These are phyloP conservation scores for Phlebopus sp. DNA, from an alignment of 1,284 basidiomycete genomes.

Conservation along the genomic window DNA sequence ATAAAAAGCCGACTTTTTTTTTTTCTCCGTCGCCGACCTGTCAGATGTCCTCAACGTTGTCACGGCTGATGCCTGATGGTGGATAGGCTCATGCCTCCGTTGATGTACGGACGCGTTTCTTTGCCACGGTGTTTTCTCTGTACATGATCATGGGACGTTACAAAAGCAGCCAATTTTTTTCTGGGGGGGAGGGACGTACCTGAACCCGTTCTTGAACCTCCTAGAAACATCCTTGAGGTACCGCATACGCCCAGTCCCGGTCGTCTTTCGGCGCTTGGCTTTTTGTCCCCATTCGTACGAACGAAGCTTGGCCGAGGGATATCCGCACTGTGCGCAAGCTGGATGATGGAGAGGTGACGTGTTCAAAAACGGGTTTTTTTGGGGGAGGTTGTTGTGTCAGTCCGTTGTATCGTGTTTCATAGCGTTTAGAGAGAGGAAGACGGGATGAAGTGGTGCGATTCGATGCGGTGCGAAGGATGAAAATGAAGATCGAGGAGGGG, in stretches of 20 bases:
- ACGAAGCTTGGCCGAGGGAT: constrained; percentile 92
- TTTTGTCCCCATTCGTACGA: constrained; percentile 98
- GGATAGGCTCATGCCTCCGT: constrained; percentile 46
- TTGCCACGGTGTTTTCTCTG: constrained; percentile 80
- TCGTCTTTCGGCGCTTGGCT: constrained; percentile 99
- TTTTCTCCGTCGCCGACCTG: neutral
- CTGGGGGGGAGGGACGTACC: constrained; percentile 47
- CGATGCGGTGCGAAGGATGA: too few species aligned
- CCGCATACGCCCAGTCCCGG: constrained; percentile 95
- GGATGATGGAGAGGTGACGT: neutral
- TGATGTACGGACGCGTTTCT: constrained; percentile 51
- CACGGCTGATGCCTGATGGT: constrained; percentile 1
- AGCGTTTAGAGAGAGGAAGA: too few species aligned
- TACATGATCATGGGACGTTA: constrained; percentile 16
- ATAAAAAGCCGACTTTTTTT: neutral
- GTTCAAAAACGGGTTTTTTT: neutral
- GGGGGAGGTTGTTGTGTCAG: too few species aligned
- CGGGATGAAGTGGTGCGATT: too few species aligned
- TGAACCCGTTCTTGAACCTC: constrained; percentile 98
- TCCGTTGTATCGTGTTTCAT: too few species aligned
- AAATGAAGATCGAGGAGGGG: too few species aligned
- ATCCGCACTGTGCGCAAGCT: constrained; percentile 96
- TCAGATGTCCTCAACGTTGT: too few species aligned
- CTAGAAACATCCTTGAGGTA: constrained; percentile 91
- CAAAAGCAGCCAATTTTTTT: neutral